Conservation (phyloP, 2,329 filamentous ascomycete genomes). For the Venturia oleaginea region DNA sequence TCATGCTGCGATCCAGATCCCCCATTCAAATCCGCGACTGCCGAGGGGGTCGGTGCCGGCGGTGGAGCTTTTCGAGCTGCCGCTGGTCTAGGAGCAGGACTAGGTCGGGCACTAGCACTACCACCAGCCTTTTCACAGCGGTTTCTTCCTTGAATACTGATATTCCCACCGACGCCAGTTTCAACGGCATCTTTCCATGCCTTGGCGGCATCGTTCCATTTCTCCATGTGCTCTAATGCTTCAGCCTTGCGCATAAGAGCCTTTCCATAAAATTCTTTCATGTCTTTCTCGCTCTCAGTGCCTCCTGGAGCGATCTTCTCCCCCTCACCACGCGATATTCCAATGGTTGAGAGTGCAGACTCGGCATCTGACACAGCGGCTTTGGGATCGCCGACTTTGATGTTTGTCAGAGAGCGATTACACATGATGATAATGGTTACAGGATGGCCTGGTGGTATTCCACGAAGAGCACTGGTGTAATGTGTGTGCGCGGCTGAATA, state of each 20-base stretch:
- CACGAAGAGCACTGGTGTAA: slow-evolving; percentile 67
- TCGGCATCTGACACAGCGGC: slow-evolving; percentile 79
- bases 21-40: slow-evolving; percentile 33
- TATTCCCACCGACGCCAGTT: slow-evolving; percentile 73
- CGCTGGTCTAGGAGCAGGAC: slow-evolving; percentile 36
- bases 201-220: slow-evolving; percentile 72
- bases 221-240: slow-evolving; percentile 89
- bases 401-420: slow-evolving; percentile 79
- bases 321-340: slow-evolving; percentile 64
- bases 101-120: slow-evolving; percentile 21
- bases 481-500: slow-evolving; percentile 77
- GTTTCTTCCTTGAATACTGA: slow-evolving; percentile 75
- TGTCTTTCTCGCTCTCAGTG: slow-evolving; percentile 58
- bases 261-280: slow-evolving; percentile 91
- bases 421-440: slow-evolving; percentile 81
- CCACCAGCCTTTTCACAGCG: slow-evolving; percentile 74
- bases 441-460: slow-evolving; percentile 70
- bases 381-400: slow-evolving; percentile 90
- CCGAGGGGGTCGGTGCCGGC: slow-evolving; percentile 28
- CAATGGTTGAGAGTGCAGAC: slow-evolving; percentile 69
- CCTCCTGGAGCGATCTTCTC: slow-evolving; percentile 65
- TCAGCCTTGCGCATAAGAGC: slow-evolving; percentile 91
- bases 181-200: slow-evolving; percentile 81
- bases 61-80: slow-evolving; percentile 36
- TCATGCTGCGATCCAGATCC: slow-evolving; percentile 49